Evolutionary conservation across 768 basidiomycete species (phyloP), one percentile per base, ranked within the genome.

Genomic region (Termitomyces eurrhizus): DNA sequence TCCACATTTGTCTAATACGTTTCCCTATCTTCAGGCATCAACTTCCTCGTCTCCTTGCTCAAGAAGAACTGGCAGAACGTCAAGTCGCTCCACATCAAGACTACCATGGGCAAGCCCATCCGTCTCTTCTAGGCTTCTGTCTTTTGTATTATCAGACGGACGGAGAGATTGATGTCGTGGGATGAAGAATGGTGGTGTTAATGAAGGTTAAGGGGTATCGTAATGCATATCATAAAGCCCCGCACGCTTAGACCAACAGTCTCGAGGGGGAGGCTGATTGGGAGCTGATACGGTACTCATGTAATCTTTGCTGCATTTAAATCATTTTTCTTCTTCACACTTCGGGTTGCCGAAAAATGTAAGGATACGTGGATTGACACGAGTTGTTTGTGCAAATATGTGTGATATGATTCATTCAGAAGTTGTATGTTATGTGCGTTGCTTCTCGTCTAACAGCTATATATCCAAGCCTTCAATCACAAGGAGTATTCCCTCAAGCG

Each of bases 11-110:
- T 26, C 12, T 13, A 5, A 60, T 3, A 14, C 64, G 62, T 66
- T 57, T 7, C n/a, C n/a, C 42, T 8, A 42, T 18, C 26, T 32
- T 41, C 50, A 93, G 92, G 93, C 77, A 96, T 98, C 85, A 99
- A 99, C 88, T 99, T 99, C 87, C 85, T 99, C 70, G 94, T 99
- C 72, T 98, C 97, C 21, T 80, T 99, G 63, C 87, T 99, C 74
- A 98, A 98, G 87, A 99, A 99, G 86, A 92, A 96, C 82, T 93
- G 95, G 95, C 97, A 98, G 78, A 99, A 98, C 80, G 90, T 98
- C 81, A 95, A 94, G 81, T 96, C 94, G 56, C 83, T 98, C 65
- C 94, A 98, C 84, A 88, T 99, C 83, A 99, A 99, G 85, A 87
- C 88, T 70, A 95, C 96, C 72, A 99, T 98, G 97, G 96, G 96